These are phyloP conservation scores for Lachnellula hyalina DNA, from an alignment of 2,329 filamentous ascomycete genomes.

Conservation along the genomic window DNA sequence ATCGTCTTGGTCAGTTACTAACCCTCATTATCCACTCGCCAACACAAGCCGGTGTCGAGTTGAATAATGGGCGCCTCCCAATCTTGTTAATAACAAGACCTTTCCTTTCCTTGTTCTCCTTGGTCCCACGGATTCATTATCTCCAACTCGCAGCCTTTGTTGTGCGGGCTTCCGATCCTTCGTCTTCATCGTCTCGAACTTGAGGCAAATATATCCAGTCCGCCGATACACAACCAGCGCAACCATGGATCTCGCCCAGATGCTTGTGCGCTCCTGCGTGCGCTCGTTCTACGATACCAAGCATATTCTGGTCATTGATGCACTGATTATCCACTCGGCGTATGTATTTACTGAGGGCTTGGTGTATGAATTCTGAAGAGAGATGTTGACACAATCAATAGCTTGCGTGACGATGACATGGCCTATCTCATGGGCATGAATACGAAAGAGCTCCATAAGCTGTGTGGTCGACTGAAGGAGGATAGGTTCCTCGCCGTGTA, in stretches of 20 bases:
- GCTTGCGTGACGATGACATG: conserved; percentile 80
- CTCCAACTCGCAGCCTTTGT: conserved; percentile 1
- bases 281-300: conserved; percentile 84
- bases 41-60: conserved; percentile 10
- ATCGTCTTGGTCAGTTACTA: not conserved
- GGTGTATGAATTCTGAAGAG: conserved; percentile 6
- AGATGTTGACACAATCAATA: conserved; percentile 33
- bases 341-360: conserved; percentile 35
- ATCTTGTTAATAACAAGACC: conserved; percentile 1
- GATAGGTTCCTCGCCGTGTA: conserved; percentile 82
- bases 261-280: conserved; percentile 78
- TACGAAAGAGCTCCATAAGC: conserved; percentile 84
- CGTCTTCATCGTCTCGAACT: not conserved
- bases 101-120: conserved; percentile 2
- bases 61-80: conserved; percentile 21
- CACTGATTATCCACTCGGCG: conserved; percentile 69
- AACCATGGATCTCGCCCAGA: conserved; percentile 63
- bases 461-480: conserved; percentile 78
- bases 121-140: conserved; percentile 5
- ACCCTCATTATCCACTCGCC: conserved; percentile 7
- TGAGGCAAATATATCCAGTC: not conserved
- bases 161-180: not conserved
- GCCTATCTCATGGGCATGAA: conserved; percentile 84
- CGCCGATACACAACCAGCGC: not conserved
- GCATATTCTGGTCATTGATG: conserved; percentile 77